Conservation (phyloP, 1,139 yeast species). For the Waltiozyma sp. region DNA sequence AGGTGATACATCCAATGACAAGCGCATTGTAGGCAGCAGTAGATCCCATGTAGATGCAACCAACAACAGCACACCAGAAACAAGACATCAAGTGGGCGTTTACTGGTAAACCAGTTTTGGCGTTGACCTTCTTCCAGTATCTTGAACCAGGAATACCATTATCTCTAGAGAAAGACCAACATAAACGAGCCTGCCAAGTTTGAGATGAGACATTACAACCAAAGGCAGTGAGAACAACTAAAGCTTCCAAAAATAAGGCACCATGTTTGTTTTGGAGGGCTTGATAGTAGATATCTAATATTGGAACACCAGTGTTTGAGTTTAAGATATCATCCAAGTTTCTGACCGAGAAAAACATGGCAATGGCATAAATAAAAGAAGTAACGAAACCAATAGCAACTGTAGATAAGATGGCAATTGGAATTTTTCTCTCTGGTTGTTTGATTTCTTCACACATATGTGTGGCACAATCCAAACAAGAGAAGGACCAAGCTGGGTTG, state of each 20-base stretch:
- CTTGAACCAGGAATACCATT: conserved; percentile 40
- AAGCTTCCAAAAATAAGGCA: conserved; percentile 46
- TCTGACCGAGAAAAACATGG: conserved; percentile 52
- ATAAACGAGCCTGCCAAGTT: conserved; percentile 66
- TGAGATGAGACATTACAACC: conserved; percentile 66
- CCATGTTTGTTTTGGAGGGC: conserved; percentile 44
- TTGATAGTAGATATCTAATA: conserved; percentile 50
- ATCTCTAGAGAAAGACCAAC: conserved; percentile 75
- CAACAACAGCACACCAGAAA: conserved; percentile 34
- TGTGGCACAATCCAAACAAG: conserved; percentile 60
- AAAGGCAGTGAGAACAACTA: conserved; percentile 49
- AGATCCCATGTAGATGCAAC: conserved; percentile 42
- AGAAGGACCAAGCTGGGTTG: conserved; percentile 60
- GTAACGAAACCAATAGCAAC: conserved; percentile 58
- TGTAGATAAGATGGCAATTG: conserved; percentile 53
- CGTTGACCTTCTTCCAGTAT: conserved; percentile 35
- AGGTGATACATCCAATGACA: conserved; percentile 45
- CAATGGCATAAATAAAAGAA: conserved; percentile 44
- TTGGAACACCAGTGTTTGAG: conserved; percentile 50
- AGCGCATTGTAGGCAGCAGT: conserved; percentile 45
- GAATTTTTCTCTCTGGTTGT: conserved; percentile 48
- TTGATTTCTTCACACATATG: conserved; percentile 62
- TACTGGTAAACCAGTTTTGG: conserved; percentile 36
- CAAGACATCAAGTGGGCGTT: conserved; percentile 45
- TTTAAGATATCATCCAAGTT: conserved; percentile 36